Evolutionary conservation across 805 yeast genomes (phyloP).

Genomic region (Saccharomyces mikatae): DNA sequence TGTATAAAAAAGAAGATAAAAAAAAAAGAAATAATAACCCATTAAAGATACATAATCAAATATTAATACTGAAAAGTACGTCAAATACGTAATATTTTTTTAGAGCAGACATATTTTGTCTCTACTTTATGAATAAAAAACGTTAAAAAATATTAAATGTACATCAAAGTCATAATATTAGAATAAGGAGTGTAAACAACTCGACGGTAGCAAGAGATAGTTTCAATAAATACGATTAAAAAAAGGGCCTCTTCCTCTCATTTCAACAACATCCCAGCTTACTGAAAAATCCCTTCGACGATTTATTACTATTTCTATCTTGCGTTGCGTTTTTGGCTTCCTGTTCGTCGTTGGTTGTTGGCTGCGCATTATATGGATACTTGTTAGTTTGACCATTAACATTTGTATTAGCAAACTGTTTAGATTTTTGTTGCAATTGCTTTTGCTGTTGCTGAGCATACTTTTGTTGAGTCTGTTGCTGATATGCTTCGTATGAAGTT

Average conservation of each 20-base stretch:
- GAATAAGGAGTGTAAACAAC: not conserved
- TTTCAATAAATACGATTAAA: not conserved
- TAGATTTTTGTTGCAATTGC: constrained; percentile 8
- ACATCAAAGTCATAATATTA: not conserved
- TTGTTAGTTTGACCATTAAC: not conserved
- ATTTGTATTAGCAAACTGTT: not conserved
- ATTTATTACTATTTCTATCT: constrained; percentile 15
- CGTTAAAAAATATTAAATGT: not conserved
- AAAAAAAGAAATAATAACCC: not conserved
- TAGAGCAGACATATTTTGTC: not conserved
- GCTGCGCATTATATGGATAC: constrained; percentile 13
- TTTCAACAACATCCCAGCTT: constrained; percentile 30
- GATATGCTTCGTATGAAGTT: constrained; percentile 34
- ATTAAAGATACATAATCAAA: not conserved
- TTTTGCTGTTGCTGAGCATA: constrained; percentile 27
- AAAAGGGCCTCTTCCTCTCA: not conserved
- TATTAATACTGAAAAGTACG: not conserved
- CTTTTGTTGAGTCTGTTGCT: constrained; percentile 31
- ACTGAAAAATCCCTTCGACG: constrained; percentile 28
- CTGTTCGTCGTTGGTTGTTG: constrained; percentile 9
- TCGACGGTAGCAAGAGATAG: not conserved
- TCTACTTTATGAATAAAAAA: not conserved
- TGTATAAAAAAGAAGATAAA: not conserved
- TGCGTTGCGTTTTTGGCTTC: constrained; percentile 1
- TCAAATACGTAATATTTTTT: not conserved